phyloP scores from a whole-genome alignment of 2,329 filamentous ascomycete species.

The Pestalotiopsis sp. region DNA sequence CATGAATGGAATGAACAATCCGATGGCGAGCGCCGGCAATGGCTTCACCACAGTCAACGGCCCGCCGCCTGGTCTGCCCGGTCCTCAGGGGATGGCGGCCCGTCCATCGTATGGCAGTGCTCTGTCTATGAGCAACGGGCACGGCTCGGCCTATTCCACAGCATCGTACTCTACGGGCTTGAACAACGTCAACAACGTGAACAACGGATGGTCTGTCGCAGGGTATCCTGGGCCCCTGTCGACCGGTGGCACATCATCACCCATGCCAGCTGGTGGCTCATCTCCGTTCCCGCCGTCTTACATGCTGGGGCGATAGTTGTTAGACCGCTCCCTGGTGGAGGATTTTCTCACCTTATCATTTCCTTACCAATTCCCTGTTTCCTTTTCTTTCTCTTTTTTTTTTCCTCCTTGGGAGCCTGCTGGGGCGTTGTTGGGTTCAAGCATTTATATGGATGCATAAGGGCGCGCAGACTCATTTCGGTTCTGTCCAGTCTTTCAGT shows the following conservation, averaged over 20 bases:
- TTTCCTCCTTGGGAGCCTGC: background rate
- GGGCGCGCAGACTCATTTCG: background rate
- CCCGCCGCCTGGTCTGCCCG: slow-evolving; percentile 79
- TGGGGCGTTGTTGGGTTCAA: background rate
- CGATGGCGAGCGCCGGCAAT: slow-evolving; percentile 54
- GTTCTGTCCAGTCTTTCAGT: background rate
- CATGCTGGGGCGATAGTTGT: slow-evolving; percentile 27
- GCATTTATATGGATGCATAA: slow-evolving; percentile 3
- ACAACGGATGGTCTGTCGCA: slow-evolving; percentile 27
- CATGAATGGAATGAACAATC: slow-evolving; percentile 60
- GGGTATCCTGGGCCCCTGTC: slow-evolving; percentile 27
- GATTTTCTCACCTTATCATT: background rate
- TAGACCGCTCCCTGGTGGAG: background rate
- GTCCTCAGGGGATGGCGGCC: slow-evolving; percentile 68
- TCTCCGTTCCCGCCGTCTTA: slow-evolving; percentile 25
- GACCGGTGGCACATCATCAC: slow-evolving; percentile 21
- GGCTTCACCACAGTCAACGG: slow-evolving; percentile 71
- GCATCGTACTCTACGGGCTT: slow-evolving; percentile 22
- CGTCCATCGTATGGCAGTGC: slow-evolving; percentile 21
- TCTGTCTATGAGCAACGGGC: slow-evolving; percentile 22
- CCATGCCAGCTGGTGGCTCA: slow-evolving; percentile 23
- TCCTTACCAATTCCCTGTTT: background rate
- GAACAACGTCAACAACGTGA: slow-evolving; percentile 15
- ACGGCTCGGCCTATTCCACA: slow-evolving; percentile 25
- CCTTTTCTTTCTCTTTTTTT: background rate